phyloP scores from a whole-genome alignment of 371 early-diverging fungal species.

The Syncephalastrum sp. region DNA sequence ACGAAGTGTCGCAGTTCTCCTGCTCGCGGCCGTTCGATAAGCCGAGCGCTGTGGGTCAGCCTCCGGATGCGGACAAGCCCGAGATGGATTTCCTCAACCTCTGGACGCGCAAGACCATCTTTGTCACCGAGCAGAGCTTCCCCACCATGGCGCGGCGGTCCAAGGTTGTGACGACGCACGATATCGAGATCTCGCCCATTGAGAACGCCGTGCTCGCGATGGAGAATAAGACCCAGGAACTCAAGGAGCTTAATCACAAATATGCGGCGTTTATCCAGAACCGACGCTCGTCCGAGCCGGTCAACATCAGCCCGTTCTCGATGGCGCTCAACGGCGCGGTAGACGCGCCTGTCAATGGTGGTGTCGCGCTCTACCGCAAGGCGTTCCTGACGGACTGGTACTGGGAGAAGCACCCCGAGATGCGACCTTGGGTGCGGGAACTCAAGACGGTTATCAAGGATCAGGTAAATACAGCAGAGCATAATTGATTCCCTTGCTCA shows the following conservation, averaged over 20 bases:
- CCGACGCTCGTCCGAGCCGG: conserved; percentile 14
- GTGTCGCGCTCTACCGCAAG: conserved; percentile 71
- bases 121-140: conserved; percentile 66
- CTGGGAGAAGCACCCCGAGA: conserved; percentile 43
- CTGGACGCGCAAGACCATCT: conserved; percentile 75
- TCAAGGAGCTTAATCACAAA: conserved; percentile 54
- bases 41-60: conserved; percentile 4
- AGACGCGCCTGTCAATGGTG: conserved; percentile 88
- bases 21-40: conserved; percentile 56
- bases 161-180: conserved; percentile 48
- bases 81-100: conserved; percentile 70
- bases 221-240: conserved; percentile 67
- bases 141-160: conserved; percentile 68
- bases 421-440: conserved; percentile 45
- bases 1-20: conserved; percentile 65
- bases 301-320: conserved; percentile 73
- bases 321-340: conserved; percentile 84
- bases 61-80: conserved; percentile 22
- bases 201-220: conserved; percentile 79
- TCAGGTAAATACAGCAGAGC: conserved; percentile 46
- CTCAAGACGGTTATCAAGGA: conserved; percentile 63
- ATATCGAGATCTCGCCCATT: conserved; percentile 69
- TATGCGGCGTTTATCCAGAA: conserved; percentile 35
- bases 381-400: conserved; percentile 64
- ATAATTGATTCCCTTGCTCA: neutral